Percentiles rank a stretch among this genome's conserved stretches.
Conservation (phyloP, 805 yeast species). For the Teunomyces tritomae region DNA sequence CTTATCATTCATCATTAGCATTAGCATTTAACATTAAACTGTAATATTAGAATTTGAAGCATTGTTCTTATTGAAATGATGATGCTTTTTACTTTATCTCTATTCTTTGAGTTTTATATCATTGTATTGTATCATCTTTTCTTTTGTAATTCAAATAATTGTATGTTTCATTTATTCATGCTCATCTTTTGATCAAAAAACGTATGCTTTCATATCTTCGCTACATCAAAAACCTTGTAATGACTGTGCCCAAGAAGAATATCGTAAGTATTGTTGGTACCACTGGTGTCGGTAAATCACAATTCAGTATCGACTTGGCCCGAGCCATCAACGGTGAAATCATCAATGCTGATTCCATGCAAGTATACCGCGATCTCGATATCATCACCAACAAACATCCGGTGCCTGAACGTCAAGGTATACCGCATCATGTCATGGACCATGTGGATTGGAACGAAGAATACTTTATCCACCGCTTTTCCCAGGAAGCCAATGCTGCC, state of each 20-base stretch:
- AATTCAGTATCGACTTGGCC: slow-evolving; percentile 77
- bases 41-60: no score
- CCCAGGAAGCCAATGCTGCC: slow-evolving; percentile 60
- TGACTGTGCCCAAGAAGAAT: slow-evolving; percentile 31
- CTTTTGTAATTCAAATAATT: no score
- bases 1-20: no score
- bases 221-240: slow-evolving; percentile 22
- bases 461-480: slow-evolving; percentile 77
- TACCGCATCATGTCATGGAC: slow-evolving; percentile 85
- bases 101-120: no score
- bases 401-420: slow-evolving; percentile 63
- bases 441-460: slow-evolving; percentile 80
- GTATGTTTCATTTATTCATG: no score
- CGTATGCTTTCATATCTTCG: slow-evolving; percentile 7
- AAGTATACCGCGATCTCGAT: slow-evolving; percentile 72
- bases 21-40: no score
- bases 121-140: no score
- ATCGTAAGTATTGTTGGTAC: slow-evolving; percentile 80
- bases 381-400: slow-evolving; percentile 94
- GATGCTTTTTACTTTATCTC: no score
- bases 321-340: slow-evolving; percentile 77
- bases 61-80: no score
- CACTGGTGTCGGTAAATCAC: slow-evolving; percentile 94
- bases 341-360: slow-evolving; percentile 97
- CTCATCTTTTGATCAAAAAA: no score